These are phyloP conservation scores for Kodamaea anthophila DNA, from an alignment of 1,139 yeast species.

Conservation along the genomic window DNA sequence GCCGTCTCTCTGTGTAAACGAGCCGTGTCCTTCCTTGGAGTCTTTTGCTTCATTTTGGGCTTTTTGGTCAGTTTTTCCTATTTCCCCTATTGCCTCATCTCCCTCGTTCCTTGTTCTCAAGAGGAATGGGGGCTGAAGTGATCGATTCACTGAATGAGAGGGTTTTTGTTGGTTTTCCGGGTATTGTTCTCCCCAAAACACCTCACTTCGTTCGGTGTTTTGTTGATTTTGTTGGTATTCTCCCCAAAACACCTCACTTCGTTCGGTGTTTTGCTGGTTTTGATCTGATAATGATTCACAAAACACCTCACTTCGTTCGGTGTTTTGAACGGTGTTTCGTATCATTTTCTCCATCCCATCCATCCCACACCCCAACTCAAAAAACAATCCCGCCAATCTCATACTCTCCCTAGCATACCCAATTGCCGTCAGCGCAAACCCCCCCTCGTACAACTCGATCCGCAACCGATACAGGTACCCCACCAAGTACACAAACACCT, in stretches of 20 bases:
- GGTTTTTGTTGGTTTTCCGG: too few species aligned
- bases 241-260: neutral
- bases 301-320: neutral
- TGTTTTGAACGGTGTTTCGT: neutral
- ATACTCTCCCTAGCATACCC: constrained; percentile 6
- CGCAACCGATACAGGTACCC: constrained; percentile 22
- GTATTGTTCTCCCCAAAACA: too few species aligned
- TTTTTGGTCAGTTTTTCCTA: neutral
- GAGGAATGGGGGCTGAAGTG: too few species aligned
- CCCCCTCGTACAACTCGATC: constrained; percentile 16
- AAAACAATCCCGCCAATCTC: constrained; percentile 21
- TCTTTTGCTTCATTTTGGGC: neutral
- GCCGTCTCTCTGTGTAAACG: too few species aligned
- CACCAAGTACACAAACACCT: constrained; percentile 21
- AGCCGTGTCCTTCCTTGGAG: neutral
- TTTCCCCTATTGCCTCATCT: neutral
- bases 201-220: neutral
- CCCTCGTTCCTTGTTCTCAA: too few species aligned
- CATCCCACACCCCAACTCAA: constrained; percentile 33
- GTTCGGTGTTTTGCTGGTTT: neutral
- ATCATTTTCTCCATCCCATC: constrained; percentile 1
- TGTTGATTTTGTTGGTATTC: neutral
- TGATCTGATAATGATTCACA: too few species aligned
- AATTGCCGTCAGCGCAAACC: constrained; percentile 19
- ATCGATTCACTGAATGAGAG: too few species aligned